Evolutionary conservation across 257 asterid species (phyloP).

Genomic region (Scutellaria baicalensis): DNA sequence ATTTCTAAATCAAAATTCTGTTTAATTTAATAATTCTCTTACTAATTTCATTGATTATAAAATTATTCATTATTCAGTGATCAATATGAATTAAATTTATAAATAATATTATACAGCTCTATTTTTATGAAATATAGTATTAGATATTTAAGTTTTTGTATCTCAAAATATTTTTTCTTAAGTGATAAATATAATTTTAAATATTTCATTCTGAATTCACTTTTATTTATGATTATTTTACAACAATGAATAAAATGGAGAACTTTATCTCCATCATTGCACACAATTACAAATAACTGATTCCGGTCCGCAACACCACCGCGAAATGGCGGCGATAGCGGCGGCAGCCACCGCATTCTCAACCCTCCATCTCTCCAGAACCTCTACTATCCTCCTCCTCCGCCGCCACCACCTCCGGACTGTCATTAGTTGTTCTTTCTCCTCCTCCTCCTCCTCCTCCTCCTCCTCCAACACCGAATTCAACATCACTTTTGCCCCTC

Average conservation of each 20-base stretch:
- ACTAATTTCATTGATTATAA: too few relatives aligned
- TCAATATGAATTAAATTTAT: too few relatives aligned
- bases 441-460: slow-evolving; percentile 43
- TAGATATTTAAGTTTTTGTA: too few relatives aligned
- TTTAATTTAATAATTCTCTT: too few relatives aligned
- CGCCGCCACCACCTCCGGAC: slow-evolving; percentile 49
- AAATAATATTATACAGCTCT: too few relatives aligned
- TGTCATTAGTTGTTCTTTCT: slow-evolving; percentile 34
- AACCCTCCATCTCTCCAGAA: slow-evolving; percentile 34
- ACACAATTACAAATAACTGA: neutral
- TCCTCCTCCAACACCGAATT: slow-evolving; percentile 52
- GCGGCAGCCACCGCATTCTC: slow-evolving; percentile 62
- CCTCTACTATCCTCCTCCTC: slow-evolving; percentile 12
- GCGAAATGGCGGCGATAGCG: slow-evolving; percentile 65
- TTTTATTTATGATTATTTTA: too few relatives aligned
- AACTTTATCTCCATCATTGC: neutral
- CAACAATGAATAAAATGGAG: neutral
- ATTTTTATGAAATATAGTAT: too few relatives aligned
- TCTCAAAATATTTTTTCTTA: too few relatives aligned
- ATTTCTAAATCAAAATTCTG: too few relatives aligned
- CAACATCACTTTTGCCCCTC: slow-evolving; percentile 67
- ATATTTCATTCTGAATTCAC: too few relatives aligned
- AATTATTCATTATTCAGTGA: too few relatives aligned
- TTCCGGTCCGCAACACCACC: slow-evolving; percentile 10
- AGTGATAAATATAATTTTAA: too few relatives aligned